Conservation (phyloP, 1,284 basidiomycete genomes). For the Cutaneotrichosporon daszewskae region DNA sequence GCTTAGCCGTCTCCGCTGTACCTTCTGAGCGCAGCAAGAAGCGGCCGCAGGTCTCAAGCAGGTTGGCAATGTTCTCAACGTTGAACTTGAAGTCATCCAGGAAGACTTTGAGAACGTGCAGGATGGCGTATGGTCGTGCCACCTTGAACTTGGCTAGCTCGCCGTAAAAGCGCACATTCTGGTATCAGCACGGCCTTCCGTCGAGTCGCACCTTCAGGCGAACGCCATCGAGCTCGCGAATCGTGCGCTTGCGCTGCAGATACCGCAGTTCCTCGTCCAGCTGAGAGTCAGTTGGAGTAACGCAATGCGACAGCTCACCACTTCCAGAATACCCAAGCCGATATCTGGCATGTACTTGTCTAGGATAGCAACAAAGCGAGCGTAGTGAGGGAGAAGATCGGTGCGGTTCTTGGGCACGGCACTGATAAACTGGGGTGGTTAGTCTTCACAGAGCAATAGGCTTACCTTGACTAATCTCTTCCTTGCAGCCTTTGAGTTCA, state of each 20-base stretch:
- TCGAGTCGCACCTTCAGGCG: constrained; percentile 63
- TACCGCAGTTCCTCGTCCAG: constrained; percentile 96
- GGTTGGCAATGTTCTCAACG: constrained; percentile 84
- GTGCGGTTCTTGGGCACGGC: constrained; percentile 81
- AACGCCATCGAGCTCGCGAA: constrained; percentile 78
- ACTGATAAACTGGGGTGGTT: constrained; percentile 61
- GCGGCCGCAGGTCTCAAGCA: constrained; percentile 90
- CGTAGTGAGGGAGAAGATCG: constrained; percentile 90
- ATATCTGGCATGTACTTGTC: constrained; percentile 92
- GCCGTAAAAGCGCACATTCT: constrained; percentile 85
- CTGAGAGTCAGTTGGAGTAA: constrained; percentile 49
- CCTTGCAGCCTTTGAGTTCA: constrained; percentile 91
- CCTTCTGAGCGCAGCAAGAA: constrained; percentile 84
- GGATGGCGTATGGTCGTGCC: constrained; percentile 84
- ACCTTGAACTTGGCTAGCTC: constrained; percentile 93
- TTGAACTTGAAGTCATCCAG: constrained; percentile 92
- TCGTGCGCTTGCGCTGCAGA: constrained; percentile 86
- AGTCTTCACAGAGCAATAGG: background rate
- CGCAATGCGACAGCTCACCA: constrained; percentile 53
- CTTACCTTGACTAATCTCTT: constrained; percentile 78
- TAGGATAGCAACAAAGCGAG: constrained; percentile 79
- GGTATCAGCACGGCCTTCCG: constrained; percentile 2
- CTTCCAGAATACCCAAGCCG: constrained; percentile 69
- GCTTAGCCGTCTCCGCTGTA: constrained; percentile 70
- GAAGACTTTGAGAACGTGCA: constrained; percentile 95